Evolutionary conservation across 2,329 filamentous ascomycete genomes (phyloP), one percentile per base, ranked within the genome.

Genomic region (Gnomoniopsis sp.): DNA sequence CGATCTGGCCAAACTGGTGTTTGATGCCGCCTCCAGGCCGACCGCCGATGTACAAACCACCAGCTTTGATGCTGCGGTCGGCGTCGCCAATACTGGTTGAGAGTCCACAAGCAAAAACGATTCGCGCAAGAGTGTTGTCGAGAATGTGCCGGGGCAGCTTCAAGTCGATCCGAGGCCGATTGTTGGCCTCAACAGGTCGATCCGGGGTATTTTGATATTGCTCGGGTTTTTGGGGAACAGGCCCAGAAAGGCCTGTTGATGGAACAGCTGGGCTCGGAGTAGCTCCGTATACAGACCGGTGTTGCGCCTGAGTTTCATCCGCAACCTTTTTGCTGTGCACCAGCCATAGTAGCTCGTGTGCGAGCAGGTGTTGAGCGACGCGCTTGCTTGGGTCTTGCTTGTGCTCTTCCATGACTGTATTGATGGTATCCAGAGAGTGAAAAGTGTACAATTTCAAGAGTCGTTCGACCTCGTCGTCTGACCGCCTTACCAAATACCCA

Each of bases 371-470:
- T 66, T 99, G 93, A 3, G 93, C 92, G 57, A 85, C 71, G 33
- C 95, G 86, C 73, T 88, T 85, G 1, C 86, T 81, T 0, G 90
- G 89, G 57, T 93, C 82, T 30, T 78, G 63, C 10, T 73, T 74
- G 65, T 98, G 93, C 62, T 88, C 72, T 34, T 77, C 71, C 83
- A 98, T 89, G 54, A 90, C 72, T 15, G 77, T 67, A 3, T 79
- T 69, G 64, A 99, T 96, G n/a, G 85, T 72, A 8, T 80, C 69
- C 2, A 90, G 66, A 0, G 93, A 89, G 41, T 96, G 73, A 70
- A 99, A 96, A 0, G 95, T 99, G 70, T 99, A 92, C 22, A 96
- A 83, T 69, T 90, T 93, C 44, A 99, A 79, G 62, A 96, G 88
- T 34, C 80, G 82, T 72, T 92, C 89, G 3, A 98, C 86, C 55